A percentile compares a stretch with the other conserved stretches of the same genome.
Evolutionary conservation across 2,329 filamentous ascomycete species (phyloP).

Genomic region (Chrysoporthe austroafricana): DNA sequence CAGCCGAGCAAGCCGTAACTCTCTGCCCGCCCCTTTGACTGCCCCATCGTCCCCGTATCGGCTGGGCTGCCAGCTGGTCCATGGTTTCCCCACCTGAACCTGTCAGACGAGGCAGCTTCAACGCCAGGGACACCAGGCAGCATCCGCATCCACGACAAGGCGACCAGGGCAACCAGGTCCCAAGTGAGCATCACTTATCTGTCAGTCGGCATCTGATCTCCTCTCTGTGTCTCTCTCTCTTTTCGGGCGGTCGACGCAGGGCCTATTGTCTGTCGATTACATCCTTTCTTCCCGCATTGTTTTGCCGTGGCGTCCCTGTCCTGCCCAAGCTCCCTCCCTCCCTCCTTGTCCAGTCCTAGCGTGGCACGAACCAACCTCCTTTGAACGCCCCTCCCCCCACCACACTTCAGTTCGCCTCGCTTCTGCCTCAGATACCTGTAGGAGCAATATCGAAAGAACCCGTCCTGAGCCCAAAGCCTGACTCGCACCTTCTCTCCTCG

Average conservation of each 20-base stretch:
- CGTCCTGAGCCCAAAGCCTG: neutral
- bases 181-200: neutral
- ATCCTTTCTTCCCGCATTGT: neutral
- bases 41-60: neutral
- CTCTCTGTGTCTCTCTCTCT: neutral
- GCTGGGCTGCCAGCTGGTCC: conserved; percentile 15
- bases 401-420: neutral
- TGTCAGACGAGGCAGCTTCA: conserved; percentile 16
- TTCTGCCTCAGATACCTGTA: conserved; percentile 2
- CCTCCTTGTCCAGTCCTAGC: conserved; percentile 1
- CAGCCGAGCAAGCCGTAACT: conserved; percentile 1
- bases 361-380: conserved; percentile 3
- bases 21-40: neutral
- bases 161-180: conserved; percentile 6
- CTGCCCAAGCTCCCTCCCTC: conserved; percentile 1
- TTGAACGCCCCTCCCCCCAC: conserved; percentile 9
- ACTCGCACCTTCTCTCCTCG: neutral
- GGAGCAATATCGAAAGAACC: neutral
- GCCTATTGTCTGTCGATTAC: neutral
- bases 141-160: conserved; percentile 13
- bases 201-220: conserved; percentile 2
- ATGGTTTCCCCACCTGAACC: conserved; percentile 16
- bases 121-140: conserved; percentile 13
- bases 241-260: neutral
- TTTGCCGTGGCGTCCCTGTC: neutral